A percentile compares a stretch with the other conserved stretches of the same genome.
Conservation (phyloP, 2,329 filamentous ascomycete species). For the Trichophyton rubrum region DNA sequence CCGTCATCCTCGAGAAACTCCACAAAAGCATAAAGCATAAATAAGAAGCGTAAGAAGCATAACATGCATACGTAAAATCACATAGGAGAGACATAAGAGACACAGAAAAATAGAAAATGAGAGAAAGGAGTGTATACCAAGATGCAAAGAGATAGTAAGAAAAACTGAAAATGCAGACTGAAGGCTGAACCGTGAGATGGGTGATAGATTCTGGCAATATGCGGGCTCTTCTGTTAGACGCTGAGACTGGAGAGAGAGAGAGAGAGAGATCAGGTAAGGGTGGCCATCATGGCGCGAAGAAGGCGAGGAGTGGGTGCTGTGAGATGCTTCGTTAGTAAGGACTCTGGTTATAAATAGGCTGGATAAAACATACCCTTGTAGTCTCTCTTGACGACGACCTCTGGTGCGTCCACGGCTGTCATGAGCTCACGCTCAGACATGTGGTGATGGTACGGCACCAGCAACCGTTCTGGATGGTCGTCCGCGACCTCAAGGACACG, state of each 20-base stretch:
- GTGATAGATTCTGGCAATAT: background rate
- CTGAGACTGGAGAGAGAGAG: background rate
- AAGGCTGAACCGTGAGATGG: background rate
- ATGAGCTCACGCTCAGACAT: slow-evolving; percentile 50
- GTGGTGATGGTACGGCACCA: slow-evolving; percentile 36
- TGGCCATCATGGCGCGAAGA: slow-evolving; percentile 58
- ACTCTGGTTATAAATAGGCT: background rate
- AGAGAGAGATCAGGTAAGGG: slow-evolving; percentile 44
- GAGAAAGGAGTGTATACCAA: background rate
- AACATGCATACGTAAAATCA: background rate
- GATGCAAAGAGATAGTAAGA: background rate
- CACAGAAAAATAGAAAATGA: background rate
- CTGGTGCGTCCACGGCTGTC: slow-evolving; percentile 56
- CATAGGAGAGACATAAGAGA: background rate
- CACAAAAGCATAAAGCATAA: background rate
- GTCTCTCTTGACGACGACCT: slow-evolving; percentile 63
- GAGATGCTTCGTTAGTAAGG: slow-evolving; percentile 6
- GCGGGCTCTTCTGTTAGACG: no score
- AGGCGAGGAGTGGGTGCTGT: slow-evolving; percentile 52
- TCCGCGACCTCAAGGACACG: slow-evolving; percentile 24
- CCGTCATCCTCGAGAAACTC: background rate
- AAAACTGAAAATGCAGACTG: no score
- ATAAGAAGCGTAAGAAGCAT: no score
- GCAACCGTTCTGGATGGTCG: slow-evolving; percentile 30
- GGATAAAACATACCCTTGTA: slow-evolving; percentile 74